Base-by-base conservation (phyloP, 345 rosid genomes). In the Erysimum cheiranthoides region DNA sequence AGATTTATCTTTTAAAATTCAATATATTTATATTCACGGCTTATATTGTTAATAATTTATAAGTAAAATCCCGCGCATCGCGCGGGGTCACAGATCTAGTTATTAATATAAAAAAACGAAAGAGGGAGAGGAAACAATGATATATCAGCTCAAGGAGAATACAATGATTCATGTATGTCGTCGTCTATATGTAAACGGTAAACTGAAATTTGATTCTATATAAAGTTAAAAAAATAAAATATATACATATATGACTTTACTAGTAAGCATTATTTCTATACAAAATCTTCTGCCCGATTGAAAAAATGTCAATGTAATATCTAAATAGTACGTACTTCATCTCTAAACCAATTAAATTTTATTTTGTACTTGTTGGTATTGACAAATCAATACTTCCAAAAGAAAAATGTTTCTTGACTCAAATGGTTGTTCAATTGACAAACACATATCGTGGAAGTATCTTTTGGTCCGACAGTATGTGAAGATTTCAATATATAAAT, bases 321-420 rank as follows among this genome's bases (percentile, higher is more conserved):
- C 60, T 13, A 17, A 32, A 32, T 57, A 54, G n/a, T 56, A 32
- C 59, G 36, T 49, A 14, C 39, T 46, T 25, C 36, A 38, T n/a
- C 17, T 61, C 12, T n/a, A 25, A 42, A 34, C 70, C 35, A 73
- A n/a, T 30, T 52, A 12, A 40, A 40, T 13, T 53, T 39, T 8
- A 4, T 2, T 63, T 67, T 67, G 68, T 66, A 66, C 61, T 67
- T 47, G 61, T 74, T 36, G 51, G 30, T 38, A 13, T 75, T 67
- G 73, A 61, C 78, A 66, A 45, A 56, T 56, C 72, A 74, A 34
- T 5, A n/a, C 36, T 46, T 74, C 49, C 59, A 18, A 1, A 21
- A 21, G 25, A 21, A 21, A 21, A 0, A 21, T 18, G 10, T 61
- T 56, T 65, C 21, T 25, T 25, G 51, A 58, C 51, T 74, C 12